Evolutionary conservation across 306 rosid genomes (phyloP).

Genomic region (Pueraria montana): DNA sequence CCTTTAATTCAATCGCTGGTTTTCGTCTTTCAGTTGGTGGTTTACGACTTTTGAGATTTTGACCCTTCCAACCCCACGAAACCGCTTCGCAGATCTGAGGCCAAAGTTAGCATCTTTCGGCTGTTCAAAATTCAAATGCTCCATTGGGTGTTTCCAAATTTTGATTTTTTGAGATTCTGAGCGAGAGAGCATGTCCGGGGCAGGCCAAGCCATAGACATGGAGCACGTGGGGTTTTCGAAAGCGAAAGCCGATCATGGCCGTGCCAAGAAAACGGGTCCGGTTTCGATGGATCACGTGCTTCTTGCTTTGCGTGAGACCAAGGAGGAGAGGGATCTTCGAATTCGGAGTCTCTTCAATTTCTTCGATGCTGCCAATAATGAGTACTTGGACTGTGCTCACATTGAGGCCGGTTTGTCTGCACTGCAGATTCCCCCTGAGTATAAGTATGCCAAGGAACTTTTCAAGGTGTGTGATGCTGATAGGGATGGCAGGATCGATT

Average conservation of each 20-base stretch:
- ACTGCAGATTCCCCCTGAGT: slow-evolving; percentile 63
- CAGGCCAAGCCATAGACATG: slow-evolving; percentile 59
- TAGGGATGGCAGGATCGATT: slow-evolving; percentile 64
- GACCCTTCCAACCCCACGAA: slow-evolving; percentile 39
- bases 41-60: slow-evolving; percentile 43
- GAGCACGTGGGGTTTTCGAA: slow-evolving; percentile 52
- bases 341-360: slow-evolving; percentile 63
- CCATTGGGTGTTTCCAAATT: slow-evolving; percentile 41
- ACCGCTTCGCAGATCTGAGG: slow-evolving; percentile 45
- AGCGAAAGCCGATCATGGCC: slow-evolving; percentile 50
- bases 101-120: slow-evolving; percentile 38
- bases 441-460: slow-evolving; percentile 68
- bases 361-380: slow-evolving; percentile 59
- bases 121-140: slow-evolving; percentile 42
- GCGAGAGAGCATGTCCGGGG: slow-evolving; percentile 49
- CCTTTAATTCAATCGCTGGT: slow-evolving; percentile 36
- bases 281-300: slow-evolving; percentile 69
- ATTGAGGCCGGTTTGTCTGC: slow-evolving; percentile 68
- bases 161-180: background rate
- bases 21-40: slow-evolving; percentile 9
- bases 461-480: slow-evolving; percentile 68
- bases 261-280: slow-evolving; percentile 48
- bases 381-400: slow-evolving; percentile 63
- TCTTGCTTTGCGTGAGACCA: slow-evolving; percentile 59
- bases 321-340: slow-evolving; percentile 68